Percentiles rank a stretch among this genome's conserved stretches.
These are phyloP conservation scores for Dictyostelium intermedium DNA, from an alignment of 78 protist genomes.

Conservation along the genomic window DNA sequence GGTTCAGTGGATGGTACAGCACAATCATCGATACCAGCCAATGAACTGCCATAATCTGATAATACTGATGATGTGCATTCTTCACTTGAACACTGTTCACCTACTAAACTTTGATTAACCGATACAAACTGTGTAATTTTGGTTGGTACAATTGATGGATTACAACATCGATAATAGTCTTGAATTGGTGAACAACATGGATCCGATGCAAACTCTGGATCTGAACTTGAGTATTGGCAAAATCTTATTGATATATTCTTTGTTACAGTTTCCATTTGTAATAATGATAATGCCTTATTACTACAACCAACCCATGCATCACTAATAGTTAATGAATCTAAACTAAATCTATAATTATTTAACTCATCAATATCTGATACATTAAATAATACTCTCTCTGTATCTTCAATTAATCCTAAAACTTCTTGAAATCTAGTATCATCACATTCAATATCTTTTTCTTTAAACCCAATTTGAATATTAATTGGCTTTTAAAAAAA, in stretches of 20 bases:
- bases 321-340: constrained; percentile 10
- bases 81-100: constrained; percentile 1
- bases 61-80: constrained; percentile 47
- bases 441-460: constrained; percentile 1
- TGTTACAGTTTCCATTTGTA: not conserved
- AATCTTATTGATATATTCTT: not conserved
- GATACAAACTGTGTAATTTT: not conserved
- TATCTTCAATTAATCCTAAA: not conserved
- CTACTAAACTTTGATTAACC: not conserved
- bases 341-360: not conserved
- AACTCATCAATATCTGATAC: not conserved
- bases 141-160: not conserved
- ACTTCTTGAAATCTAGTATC: not conserved
- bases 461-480: not conserved
- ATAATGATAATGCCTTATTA: not conserved
- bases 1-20: not conserved
- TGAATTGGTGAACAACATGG: constrained; percentile 39
- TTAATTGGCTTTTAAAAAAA: not conserved
- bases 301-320: constrained; percentile 51
- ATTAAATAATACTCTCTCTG: not conserved
- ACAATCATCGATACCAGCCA: constrained; percentile 1
- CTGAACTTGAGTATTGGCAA: constrained; percentile 20
- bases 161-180: constrained; percentile 24
- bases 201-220: not conserved
- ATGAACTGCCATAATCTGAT: constrained; percentile 5